Conservation (phyloP, 345 rosid species). For the Hibiscus tridactylites region DNA sequence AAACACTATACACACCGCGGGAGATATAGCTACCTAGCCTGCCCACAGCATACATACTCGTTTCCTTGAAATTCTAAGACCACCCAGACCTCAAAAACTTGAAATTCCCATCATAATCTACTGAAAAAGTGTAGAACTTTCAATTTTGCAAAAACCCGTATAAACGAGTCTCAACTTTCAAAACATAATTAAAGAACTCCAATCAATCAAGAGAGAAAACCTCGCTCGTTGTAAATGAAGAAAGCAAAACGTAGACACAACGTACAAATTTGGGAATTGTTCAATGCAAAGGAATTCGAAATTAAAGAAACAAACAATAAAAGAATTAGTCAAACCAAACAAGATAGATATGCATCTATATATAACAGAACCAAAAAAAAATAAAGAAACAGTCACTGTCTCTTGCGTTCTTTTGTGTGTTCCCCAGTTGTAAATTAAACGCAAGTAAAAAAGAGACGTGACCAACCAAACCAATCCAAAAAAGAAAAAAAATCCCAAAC, state of each 20-base stretch:
- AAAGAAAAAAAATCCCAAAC: constrained; percentile 4
- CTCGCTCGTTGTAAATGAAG: not conserved
- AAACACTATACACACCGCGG: constrained; percentile 70
- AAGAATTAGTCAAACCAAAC: constrained; percentile 11
- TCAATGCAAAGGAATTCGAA: constrained; percentile 2
- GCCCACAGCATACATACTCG: constrained; percentile 68
- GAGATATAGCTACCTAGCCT: constrained; percentile 82
- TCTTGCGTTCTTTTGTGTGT: not conserved
- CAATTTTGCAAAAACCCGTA: constrained; percentile 8
- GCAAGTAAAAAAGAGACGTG: not conserved
- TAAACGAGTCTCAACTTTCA: constrained; percentile 11
- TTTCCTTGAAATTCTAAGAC: constrained; percentile 9
- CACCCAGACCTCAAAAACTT: constrained; percentile 19
- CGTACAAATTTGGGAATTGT: not conserved
- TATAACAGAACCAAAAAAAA: not conserved
- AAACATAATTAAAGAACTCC: constrained; percentile 3
- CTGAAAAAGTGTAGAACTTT: constrained; percentile 6
- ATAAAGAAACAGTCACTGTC: not conserved
- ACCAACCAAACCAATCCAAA: constrained; percentile 11
- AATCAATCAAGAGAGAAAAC: not conserved
- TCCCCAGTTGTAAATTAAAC: constrained; percentile 4
- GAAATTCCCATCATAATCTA: constrained; percentile 15
- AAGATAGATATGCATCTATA: not conserved
- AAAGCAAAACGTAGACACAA: constrained; percentile 6
- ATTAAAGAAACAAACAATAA: constrained; percentile 7